Conservation (phyloP, 2,329 filamentous ascomycete species). For the Aspergillus jensenii region DNA sequence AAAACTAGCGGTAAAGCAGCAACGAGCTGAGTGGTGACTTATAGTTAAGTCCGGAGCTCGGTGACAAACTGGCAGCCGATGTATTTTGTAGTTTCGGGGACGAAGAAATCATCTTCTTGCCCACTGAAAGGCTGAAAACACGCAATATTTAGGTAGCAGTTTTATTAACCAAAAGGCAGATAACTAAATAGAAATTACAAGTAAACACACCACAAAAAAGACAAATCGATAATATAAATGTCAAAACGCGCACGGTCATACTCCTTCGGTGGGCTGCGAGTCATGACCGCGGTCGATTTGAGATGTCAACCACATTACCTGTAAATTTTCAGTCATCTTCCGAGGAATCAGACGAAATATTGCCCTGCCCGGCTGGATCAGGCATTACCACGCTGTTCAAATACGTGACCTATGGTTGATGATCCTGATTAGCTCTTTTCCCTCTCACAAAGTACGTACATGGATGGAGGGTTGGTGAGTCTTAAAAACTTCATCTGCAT, state of each 20-base stretch:
- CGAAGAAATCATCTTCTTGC: neutral
- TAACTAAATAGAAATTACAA: conserved; percentile 1
- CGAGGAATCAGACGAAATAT: conserved; percentile 32
- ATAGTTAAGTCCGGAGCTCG: neutral
- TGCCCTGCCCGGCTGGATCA: conserved; percentile 53
- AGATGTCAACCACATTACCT: neutral
- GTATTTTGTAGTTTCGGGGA: conserved; percentile 4
- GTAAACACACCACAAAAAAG: neutral
- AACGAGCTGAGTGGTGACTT: conserved; percentile 2
- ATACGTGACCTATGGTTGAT: conserved; percentile 60
- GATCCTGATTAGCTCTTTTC: conserved; percentile 25
- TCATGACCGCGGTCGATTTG: neutral
- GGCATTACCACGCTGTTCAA: conserved; percentile 74
- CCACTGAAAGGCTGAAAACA: neutral
- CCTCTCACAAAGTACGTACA: conserved; percentile 9
- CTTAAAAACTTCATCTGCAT: conserved; percentile 3
- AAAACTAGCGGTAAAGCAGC: conserved; percentile 23
- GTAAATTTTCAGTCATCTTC: conserved; percentile 4
- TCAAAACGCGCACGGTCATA: conserved; percentile 8
- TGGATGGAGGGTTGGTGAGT: neutral
- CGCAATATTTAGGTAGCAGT: neutral
- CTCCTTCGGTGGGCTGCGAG: conserved; percentile 9
- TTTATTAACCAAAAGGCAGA: neutral
- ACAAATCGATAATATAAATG: neutral
- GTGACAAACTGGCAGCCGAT: neutral